phyloP scores from a whole-genome alignment of 805 yeast genomes.

The Torulaspora delbrueckii region DNA sequence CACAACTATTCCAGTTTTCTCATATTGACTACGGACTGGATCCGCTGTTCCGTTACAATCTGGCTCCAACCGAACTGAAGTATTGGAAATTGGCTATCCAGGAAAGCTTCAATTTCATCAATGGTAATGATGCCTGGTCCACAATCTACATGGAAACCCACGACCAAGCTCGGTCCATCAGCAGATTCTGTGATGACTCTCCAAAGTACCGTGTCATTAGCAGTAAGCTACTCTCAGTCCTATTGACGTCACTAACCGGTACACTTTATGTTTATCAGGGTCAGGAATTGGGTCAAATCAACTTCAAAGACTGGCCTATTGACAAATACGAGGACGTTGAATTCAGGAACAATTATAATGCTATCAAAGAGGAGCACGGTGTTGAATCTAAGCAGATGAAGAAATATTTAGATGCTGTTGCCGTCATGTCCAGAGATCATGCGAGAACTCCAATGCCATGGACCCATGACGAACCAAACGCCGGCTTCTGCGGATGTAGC shows the following conservation, averaged over 20 bases:
- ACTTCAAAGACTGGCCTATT: conserved; percentile 44
- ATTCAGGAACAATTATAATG: conserved; percentile 40
- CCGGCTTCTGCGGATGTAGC: conserved; percentile 42
- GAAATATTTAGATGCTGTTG: conserved; percentile 35
- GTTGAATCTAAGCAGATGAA: conserved; percentile 28
- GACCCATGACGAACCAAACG: conserved; percentile 39
- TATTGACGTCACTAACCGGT: conserved; percentile 47
- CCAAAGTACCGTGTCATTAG: conserved; percentile 36
- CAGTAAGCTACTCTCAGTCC: conserved; percentile 46
- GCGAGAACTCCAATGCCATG: conserved; percentile 57
- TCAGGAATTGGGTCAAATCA: conserved; percentile 55
- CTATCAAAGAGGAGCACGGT: conserved; percentile 29
- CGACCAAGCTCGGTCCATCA: conserved; percentile 51
- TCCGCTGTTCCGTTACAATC: conserved; percentile 36
- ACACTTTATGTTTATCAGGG: conserved; percentile 57
- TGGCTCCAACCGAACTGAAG: conserved; percentile 34
- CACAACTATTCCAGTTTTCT: conserved; percentile 39
- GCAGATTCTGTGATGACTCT: conserved; percentile 48
- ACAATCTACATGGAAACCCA: conserved; percentile 54
- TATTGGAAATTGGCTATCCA: conserved; percentile 42
- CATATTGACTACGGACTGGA: conserved; percentile 38
- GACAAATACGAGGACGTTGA: conserved; percentile 50
- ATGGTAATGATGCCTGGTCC: conserved; percentile 53
- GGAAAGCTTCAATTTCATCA: conserved; percentile 37
- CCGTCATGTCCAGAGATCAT: conserved; percentile 46